A percentile compares a stretch with the other conserved stretches of the same genome.
phyloP scores from a whole-genome alignment of 2,329 filamentous ascomycete species.

The Colletotrichum shisoi region DNA sequence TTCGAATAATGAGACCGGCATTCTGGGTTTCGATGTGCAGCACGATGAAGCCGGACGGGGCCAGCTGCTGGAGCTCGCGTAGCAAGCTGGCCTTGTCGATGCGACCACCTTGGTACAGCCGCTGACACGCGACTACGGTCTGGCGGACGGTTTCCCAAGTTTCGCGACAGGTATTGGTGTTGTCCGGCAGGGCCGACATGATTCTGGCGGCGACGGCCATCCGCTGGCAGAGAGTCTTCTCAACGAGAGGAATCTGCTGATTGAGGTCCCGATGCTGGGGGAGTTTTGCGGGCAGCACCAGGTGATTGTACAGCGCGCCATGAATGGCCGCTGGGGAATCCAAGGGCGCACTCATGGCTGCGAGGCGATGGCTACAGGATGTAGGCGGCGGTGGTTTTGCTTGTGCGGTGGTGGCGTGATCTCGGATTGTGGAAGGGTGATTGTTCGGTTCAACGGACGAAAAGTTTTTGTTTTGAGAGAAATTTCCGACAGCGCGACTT shows the following conservation, averaged over 20 bases:
- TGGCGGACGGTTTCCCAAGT: conserved; percentile 17
- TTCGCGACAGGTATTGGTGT: neutral
- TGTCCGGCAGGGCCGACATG: conserved; percentile 15
- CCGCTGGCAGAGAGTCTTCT: conserved; percentile 13
- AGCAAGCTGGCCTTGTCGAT: conserved; percentile 27
- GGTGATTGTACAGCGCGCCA: conserved; percentile 31
- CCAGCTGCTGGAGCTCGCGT: conserved; percentile 8
- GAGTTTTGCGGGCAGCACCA: conserved; percentile 30
- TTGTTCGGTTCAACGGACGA: too few species aligned
- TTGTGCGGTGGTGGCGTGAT: neutral
- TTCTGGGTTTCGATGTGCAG: conserved; percentile 44
- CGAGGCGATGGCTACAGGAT: too few species aligned
- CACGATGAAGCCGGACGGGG: conserved; percentile 18
- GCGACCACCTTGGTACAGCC: conserved; percentile 18
- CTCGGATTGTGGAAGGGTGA: too few species aligned
- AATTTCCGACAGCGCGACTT: too few species aligned
- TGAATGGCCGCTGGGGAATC: conserved; percentile 18
- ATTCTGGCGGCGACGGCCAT: conserved; percentile 20
- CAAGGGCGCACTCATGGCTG: conserved; percentile 11
- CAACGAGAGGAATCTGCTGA: conserved; percentile 19
- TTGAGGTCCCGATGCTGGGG: conserved; percentile 28
- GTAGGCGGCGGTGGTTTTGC: neutral
- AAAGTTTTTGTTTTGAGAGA: too few species aligned
- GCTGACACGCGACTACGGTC: conserved; percentile 15
- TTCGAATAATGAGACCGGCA: conserved; percentile 46